Evolutionary conservation across 768 basidiomycete genomes (phyloP), one percentile per base, ranked within the genome.

Genomic region (Auricularia heimuer): DNA sequence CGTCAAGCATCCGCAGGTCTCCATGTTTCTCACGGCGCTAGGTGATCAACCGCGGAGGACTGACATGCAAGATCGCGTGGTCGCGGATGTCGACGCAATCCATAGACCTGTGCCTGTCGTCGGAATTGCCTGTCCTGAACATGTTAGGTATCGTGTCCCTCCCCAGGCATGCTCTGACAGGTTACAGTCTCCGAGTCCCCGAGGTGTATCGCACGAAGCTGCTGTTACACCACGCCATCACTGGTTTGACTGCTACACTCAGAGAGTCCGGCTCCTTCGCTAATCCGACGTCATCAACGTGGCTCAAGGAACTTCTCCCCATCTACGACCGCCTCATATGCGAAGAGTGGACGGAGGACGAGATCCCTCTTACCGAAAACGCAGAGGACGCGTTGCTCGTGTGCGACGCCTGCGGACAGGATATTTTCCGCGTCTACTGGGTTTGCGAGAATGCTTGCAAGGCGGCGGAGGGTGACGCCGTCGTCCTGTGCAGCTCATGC

Each of bases 41-140:
- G 47, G 91, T 92, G 3, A 80, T 93, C 33, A 94, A 94, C 68
- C 76, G 77, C 61, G 89, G 92, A 29, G 90, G 92, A 12, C 80
- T 94, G 29, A 90, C 89, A 0, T 78, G 92, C 72, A 94, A 94
- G 74, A 85, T 86, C 3, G 88, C 89, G 1, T 94, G 92, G 92
- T 92, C 90, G 1, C 79, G 92, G 58, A 92, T 94, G 90, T 87
- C 89, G 6, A 69, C 88, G 34, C 72, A 76, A 60, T 87, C 89
- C 3, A 72, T 91, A 14, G 72, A 73, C 47, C 77, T 79, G 0
- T 88, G 90, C 2, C 77, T 88, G 37, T 81, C 84, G 69, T 82
- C 88, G 54, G 92, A 94, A 68, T 78, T 94, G 39, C 89, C 89
- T 0, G 81, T 94, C 14, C 94, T 93, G 72, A 83, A 84, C 72